Evolutionary conservation across 129 eudicot species (phyloP).

Genomic region (Artemisia argyi): DNA sequence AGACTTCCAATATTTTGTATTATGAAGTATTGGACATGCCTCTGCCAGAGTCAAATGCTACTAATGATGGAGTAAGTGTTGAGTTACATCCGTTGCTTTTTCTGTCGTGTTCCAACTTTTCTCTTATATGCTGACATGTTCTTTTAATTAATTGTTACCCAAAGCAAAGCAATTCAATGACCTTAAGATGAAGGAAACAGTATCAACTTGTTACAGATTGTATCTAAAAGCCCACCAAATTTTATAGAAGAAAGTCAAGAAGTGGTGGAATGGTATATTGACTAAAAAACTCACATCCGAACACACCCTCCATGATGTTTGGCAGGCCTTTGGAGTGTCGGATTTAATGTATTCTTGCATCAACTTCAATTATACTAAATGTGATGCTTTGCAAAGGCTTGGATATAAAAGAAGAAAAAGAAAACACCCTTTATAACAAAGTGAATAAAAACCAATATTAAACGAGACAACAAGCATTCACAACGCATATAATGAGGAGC

Average conservation of each 20-base stretch:
- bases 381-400: no score
- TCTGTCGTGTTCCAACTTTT: not conserved
- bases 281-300: no score
- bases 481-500: slow-evolving; percentile 2
- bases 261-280: no score
- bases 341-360: no score
- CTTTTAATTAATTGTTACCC: not conserved
- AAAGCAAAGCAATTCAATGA: not conserved
- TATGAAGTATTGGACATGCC: not conserved
- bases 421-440: not conserved
- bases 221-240: no score
- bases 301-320: no score
- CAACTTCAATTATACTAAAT: no score
- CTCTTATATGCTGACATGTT: no score
- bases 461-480: slow-evolving; percentile 7
- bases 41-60: not conserved
- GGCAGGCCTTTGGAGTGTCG: no score
- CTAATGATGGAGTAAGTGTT: not conserved
- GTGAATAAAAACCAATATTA: not conserved
- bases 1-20: not conserved
- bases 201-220: not conserved
- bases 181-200: not conserved
- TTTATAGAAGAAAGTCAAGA: no score
- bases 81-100: not conserved
- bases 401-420: no score